Percentiles rank a stretch among this genome's conserved stretches.
Conservation (phyloP, 2,329 filamentous ascomycete species). For the Aureobasidium sp. region DNA sequence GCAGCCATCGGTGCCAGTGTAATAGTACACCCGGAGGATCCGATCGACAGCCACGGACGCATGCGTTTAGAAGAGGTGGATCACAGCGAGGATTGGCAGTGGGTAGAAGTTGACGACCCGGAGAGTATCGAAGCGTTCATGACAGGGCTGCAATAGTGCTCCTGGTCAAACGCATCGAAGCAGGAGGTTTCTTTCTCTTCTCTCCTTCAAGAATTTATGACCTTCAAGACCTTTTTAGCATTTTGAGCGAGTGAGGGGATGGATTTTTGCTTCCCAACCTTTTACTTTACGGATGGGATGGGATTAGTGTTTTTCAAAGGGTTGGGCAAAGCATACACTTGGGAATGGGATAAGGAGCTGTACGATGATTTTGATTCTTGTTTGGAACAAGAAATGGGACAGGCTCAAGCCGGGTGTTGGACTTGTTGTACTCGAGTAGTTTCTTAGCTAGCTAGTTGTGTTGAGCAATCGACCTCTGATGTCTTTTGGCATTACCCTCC, state of each 20-base stretch:
- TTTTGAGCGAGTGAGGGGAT: constrained; percentile 5
- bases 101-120: constrained; percentile 18
- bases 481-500: background rate
- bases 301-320: background rate
- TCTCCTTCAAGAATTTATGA: background rate
- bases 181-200: background rate
- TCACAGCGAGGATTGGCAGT: constrained; percentile 23
- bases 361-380: background rate
- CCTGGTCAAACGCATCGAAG: background rate
- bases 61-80: constrained; percentile 23
- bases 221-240: constrained; percentile 4
- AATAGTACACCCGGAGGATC: constrained; percentile 33
- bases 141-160: background rate
- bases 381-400: background rate
- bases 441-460: background rate
- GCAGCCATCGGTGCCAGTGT: constrained; percentile 39
- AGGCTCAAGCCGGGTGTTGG: constrained; percentile 1
- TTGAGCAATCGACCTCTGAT: background rate
- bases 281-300: background rate
- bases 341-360: background rate
- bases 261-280: background rate
- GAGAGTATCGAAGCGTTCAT: background rate
- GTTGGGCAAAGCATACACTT: background rate
- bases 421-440: background rate
- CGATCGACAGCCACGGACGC: constrained; percentile 21